Base-by-base conservation (phyloP, 345 rosid species). In the sweet orange (Citrus sinensis) region DNA sequence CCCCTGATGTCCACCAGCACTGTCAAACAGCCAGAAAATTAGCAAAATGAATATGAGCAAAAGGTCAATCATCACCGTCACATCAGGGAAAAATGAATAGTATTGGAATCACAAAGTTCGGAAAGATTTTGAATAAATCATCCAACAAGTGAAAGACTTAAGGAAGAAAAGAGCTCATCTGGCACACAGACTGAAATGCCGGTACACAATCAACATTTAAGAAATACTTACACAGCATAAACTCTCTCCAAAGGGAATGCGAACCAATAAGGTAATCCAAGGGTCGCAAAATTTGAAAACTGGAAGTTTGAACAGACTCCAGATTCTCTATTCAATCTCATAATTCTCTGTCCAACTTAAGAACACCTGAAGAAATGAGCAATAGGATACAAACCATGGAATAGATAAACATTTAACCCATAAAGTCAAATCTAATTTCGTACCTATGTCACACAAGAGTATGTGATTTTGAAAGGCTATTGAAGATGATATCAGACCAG, bases 191-290 rank as follows among this genome's bases (percentile, higher is more conserved):
- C 74, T 68, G 62, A 40, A 79, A 9, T 9, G 24, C 13, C 1
- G 32, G 14, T 49, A 49, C 22, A 22, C 42, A n/a, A 62, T 46
- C 62, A 49, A 22, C 65, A 42, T 39, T 64, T 22, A n/a, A 37
- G 70, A 46, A 37, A 73, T 7, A 91, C 99, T 92, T 77, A 96
- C 99, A 71, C 54, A 71, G 92, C 80, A 78, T 86, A 89, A 82
- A 89, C 87, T 80, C 86, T 90, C 84, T 94, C 99, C 74, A 94
- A 75, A 63, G 89, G 93, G 80, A 72, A 81, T 74, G 86, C 70
- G 71, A 87, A 65, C 99, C 99, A 92, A 79, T 92, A 96, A 39
- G 99, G 97, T 69, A 96, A 85, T 79, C 98, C 98, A 80, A 96
- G 94, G 73, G 86, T 78, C 79, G 91, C 90, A 74, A 89, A 87